phyloP scores from a whole-genome alignment of 108 stramenopile species.

The Conticribra weissflogii region DNA sequence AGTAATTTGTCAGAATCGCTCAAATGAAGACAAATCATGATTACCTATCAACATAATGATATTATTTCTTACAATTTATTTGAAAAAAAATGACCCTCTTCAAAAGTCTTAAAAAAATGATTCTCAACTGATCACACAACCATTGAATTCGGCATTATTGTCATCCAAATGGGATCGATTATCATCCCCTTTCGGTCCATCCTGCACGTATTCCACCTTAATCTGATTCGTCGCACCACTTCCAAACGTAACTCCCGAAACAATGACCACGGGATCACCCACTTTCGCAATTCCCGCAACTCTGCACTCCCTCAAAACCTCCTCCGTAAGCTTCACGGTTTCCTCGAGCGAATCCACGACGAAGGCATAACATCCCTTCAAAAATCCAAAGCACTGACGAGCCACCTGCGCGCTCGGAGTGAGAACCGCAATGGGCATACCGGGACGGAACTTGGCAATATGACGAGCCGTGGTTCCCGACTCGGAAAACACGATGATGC shows the following conservation, averaged over 20 bases:
- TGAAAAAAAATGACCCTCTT: no score
- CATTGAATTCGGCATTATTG: constrained; percentile 44
- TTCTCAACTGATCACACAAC: constrained; percentile 30
- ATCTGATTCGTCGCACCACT: constrained; percentile 42
- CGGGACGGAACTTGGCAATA: constrained; percentile 75
- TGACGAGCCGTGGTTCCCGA: constrained; percentile 85
- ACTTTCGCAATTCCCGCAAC: constrained; percentile 64
- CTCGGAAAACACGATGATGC: constrained; percentile 88
- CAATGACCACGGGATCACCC: constrained; percentile 70
- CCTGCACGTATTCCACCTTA: constrained; percentile 28
- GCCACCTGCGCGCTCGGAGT: constrained; percentile 57
- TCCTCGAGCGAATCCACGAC: constrained; percentile 55
- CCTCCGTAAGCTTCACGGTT: constrained; percentile 62
- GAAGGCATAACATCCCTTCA: constrained; percentile 58
- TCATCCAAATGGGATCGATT: constrained; percentile 19
- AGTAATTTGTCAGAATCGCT: no score
- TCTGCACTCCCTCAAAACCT: constrained; percentile 61
- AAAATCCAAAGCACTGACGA: constrained; percentile 62
- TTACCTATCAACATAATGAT: no score
- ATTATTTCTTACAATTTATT: no score
- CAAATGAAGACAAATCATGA: no score
- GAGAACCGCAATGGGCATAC: constrained; percentile 52
- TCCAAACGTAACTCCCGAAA: constrained; percentile 54
- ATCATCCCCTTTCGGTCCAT: constrained; percentile 4
- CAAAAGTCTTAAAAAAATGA: no score